Evolutionary conservation across 2,329 filamentous ascomycete species (phyloP).

Genomic region (Exophiala spinifera): DNA sequence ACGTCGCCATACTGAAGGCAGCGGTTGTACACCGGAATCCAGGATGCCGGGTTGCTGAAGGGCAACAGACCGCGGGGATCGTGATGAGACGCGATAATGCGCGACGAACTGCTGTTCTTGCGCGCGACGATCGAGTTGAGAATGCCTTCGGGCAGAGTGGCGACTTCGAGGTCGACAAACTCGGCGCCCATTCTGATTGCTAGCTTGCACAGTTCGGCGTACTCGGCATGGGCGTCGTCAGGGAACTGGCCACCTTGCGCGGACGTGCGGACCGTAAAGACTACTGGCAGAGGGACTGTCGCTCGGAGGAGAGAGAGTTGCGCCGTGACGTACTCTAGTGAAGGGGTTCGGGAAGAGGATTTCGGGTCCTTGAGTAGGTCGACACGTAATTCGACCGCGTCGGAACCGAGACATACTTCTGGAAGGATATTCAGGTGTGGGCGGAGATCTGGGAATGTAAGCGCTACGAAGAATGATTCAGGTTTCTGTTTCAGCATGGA

Average conservation of each 20-base stretch:
- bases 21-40: constrained; percentile 85
- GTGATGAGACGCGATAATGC: constrained; percentile 93
- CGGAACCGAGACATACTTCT: constrained; percentile 74
- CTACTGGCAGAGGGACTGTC: constrained; percentile 70
- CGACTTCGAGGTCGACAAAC: constrained; percentile 87
- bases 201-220: constrained; percentile 70
- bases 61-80: constrained; percentile 75
- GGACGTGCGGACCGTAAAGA: constrained; percentile 85
- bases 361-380: constrained; percentile 78
- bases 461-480: constrained; percentile 86
- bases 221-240: constrained; percentile 68
- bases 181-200: constrained; percentile 83
- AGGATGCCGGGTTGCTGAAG: constrained; percentile 82
- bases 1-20: constrained; percentile 87
- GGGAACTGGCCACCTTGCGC: constrained; percentile 87
- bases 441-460: constrained; percentile 75
- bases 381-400: constrained; percentile 91
- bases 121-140: constrained; percentile 60
- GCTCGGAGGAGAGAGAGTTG: constrained; percentile 79
- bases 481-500: constrained; percentile 60
- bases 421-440: constrained; percentile 64
- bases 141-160: constrained; percentile 70
- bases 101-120: constrained; percentile 67
- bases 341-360: constrained; percentile 54
- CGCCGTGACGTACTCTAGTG: constrained; percentile 71